A percentile compares a stretch with the other conserved stretches of the same genome.
Evolutionary conservation across 208 protist genomes (phyloP).

Genomic region (Wallacemonas sp.): DNA sequence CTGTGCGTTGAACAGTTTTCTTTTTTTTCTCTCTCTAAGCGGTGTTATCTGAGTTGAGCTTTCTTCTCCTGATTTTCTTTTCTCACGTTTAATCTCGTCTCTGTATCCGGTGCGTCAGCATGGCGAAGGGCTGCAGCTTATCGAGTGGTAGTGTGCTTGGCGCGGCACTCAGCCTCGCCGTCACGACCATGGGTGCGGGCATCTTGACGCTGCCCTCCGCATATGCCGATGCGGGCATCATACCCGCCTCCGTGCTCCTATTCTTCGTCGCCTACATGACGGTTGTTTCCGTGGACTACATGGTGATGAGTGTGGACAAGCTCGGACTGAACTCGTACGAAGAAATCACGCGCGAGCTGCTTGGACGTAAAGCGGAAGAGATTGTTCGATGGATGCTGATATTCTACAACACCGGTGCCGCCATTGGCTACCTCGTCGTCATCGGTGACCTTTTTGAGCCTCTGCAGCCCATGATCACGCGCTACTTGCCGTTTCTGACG

Average conservation of each 20-base stretch:
- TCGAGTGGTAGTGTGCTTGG: slow-evolving; percentile 42
- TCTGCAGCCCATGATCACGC: slow-evolving; percentile 42
- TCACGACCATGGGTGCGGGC: slow-evolving; percentile 75
- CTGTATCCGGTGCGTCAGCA: no score
- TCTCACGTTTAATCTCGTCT: neutral
- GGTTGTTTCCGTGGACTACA: slow-evolving; percentile 67
- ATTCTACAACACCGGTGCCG: slow-evolving; percentile 52
- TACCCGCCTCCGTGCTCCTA: slow-evolving; percentile 39
- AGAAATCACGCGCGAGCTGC: slow-evolving; percentile 61
- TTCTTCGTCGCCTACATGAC: slow-evolving; percentile 54
- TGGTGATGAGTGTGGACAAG: slow-evolving; percentile 55
- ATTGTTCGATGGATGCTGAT: slow-evolving; percentile 63
- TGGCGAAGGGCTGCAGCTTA: neutral
- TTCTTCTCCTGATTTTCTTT: slow-evolving; percentile 11
- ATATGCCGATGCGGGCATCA: slow-evolving; percentile 56
- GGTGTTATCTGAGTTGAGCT: neutral
- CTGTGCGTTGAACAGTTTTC: neutral
- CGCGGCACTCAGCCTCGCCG: slow-evolving; percentile 58
- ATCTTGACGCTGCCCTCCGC: slow-evolving; percentile 76
- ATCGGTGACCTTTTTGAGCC: slow-evolving; percentile 58
- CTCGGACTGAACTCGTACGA: slow-evolving; percentile 75
- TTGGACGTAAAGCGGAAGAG: slow-evolving; percentile 43
- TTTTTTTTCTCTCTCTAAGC: slow-evolving; percentile 5
- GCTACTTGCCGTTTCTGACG: slow-evolving; percentile 36
- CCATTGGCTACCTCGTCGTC: slow-evolving; percentile 69